These are phyloP conservation scores for Astraeus odoratus DNA, from an alignment of 768 basidiomycete species.

Conservation along the genomic window DNA sequence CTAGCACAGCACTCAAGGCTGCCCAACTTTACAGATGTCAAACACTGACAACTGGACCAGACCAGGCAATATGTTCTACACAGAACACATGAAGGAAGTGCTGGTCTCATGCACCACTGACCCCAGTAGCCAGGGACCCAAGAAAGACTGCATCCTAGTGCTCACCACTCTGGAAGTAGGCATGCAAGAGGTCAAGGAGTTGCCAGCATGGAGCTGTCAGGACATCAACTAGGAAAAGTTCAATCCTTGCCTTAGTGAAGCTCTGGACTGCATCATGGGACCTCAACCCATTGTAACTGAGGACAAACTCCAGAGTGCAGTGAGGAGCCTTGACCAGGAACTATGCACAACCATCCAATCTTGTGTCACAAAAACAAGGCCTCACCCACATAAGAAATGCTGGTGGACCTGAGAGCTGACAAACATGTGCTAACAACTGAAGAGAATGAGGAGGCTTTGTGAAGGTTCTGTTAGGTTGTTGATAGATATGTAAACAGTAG, in stretches of 20 bases:
- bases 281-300: background rate
- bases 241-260: background rate
- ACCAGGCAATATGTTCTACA: constrained; percentile 31
- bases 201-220: constrained; percentile 14
- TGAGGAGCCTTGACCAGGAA: background rate
- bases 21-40: constrained; percentile 16
- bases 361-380: constrained; percentile 13
- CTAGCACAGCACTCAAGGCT: background rate
- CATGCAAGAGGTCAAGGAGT: background rate
- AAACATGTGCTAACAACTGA: constrained; percentile 7
- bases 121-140: constrained; percentile 4
- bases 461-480: no score
- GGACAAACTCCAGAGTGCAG: constrained; percentile 7
- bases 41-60: constrained; percentile 25
- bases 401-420: constrained; percentile 31
- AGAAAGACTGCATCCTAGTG: constrained; percentile 31
- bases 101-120: constrained; percentile 21
- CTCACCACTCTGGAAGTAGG: constrained; percentile 17
- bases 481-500: no score
- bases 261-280: background rate
- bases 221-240: constrained; percentile 19
- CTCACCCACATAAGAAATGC: constrained; percentile 19
- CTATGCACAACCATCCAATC: constrained; percentile 14
- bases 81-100: constrained; percentile 3
- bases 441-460: constrained; percentile 8